Percentiles rank a stretch among this genome's conserved stretches.
Conservation (phyloP, 768 basidiomycete genomes). For the Glaciozyma martinii region DNA sequence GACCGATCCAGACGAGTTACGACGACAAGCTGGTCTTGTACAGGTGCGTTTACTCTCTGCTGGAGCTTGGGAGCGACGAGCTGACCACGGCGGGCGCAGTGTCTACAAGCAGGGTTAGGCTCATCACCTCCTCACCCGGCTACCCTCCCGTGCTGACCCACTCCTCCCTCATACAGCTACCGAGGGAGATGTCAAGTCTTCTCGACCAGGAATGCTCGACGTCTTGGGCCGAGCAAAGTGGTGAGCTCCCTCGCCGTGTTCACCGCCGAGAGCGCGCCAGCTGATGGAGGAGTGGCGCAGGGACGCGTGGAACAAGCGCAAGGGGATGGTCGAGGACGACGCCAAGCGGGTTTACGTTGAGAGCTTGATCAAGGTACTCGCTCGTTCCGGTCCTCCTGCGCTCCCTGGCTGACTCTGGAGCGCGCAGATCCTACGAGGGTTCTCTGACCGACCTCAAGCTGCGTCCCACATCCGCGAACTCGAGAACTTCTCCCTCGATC, state of each 20-base stretch:
- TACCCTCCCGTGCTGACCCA: not conserved
- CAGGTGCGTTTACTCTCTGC: constrained; percentile 46
- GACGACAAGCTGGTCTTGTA: constrained; percentile 93
- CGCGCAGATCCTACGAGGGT: constrained; percentile 16
- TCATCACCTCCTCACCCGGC: not conserved
- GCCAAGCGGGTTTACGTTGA: constrained; percentile 88
- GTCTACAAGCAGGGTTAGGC: constrained; percentile 80
- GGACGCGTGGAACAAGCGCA: constrained; percentile 94
- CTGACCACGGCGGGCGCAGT: constrained; percentile 41
- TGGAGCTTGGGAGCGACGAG: not conserved
- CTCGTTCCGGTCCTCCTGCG: no score
- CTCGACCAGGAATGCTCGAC: constrained; percentile 79
- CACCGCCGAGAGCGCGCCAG: not conserved
- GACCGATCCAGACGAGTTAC: constrained; percentile 90
- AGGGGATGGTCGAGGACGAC: constrained; percentile 63
- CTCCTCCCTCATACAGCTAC: constrained; percentile 52
- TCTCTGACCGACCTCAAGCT: constrained; percentile 21
- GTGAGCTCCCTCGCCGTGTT: constrained; percentile 40
- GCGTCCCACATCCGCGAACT: constrained; percentile 19
- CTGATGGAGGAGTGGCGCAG: constrained; percentile 42
- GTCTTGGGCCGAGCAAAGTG: constrained; percentile 90
- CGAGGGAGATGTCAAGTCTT: constrained; percentile 69
- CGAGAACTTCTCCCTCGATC: constrained; percentile 16
- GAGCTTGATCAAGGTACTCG: constrained; percentile 73
- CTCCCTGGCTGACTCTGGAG: constrained; percentile 39